A percentile compares a stretch with the other conserved stretches of the same genome.
These are phyloP conservation scores for Exidia glandulosa DNA, from an alignment of 768 basidiomycete genomes.

Conservation along the genomic window DNA sequence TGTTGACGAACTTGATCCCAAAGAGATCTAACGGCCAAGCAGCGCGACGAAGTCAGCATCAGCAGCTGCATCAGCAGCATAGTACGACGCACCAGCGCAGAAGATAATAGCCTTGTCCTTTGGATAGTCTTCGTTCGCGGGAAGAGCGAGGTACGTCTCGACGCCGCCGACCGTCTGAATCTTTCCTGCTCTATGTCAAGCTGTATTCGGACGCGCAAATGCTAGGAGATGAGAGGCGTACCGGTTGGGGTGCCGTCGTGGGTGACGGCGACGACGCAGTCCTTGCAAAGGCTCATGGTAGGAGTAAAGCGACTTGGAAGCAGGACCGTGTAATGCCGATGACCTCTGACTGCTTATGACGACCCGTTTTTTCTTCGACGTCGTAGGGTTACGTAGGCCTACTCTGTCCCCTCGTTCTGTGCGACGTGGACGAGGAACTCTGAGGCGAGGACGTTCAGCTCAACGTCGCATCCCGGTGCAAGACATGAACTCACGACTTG, in stretches of 20 bases:
- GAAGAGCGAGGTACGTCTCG: constrained; percentile 42
- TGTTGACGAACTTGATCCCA: constrained; percentile 37
- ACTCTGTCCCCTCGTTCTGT: too few relatives aligned
- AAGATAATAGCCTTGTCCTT: constrained; percentile 47
- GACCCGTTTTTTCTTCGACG: too few relatives aligned
- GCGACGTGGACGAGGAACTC: too few relatives aligned
- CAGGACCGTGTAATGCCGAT: too few relatives aligned
- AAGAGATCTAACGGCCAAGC: neutral
- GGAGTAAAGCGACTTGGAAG: too few relatives aligned
- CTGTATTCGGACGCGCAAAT: too few relatives aligned
- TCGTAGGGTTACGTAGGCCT: too few relatives aligned
- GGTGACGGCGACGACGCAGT: constrained; percentile 37
- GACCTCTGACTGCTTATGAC: too few relatives aligned
- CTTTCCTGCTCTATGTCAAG: too few relatives aligned
- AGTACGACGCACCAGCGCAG: constrained; percentile 42
- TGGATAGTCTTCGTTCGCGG: constrained; percentile 29
- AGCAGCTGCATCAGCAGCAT: constrained; percentile 12
- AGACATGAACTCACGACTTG: too few relatives aligned
- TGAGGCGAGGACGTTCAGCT: too few relatives aligned
- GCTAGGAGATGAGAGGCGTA: constrained; percentile 8
- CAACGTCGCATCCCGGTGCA: too few relatives aligned
- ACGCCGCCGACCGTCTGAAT: constrained; percentile 37
- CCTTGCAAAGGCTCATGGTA: constrained; percentile 42
- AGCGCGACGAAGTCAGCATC: neutral
- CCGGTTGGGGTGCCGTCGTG: constrained; percentile 27